phyloP scores from a whole-genome alignment of 169 alveolate species.

The Plasmodium berghei region DNA sequence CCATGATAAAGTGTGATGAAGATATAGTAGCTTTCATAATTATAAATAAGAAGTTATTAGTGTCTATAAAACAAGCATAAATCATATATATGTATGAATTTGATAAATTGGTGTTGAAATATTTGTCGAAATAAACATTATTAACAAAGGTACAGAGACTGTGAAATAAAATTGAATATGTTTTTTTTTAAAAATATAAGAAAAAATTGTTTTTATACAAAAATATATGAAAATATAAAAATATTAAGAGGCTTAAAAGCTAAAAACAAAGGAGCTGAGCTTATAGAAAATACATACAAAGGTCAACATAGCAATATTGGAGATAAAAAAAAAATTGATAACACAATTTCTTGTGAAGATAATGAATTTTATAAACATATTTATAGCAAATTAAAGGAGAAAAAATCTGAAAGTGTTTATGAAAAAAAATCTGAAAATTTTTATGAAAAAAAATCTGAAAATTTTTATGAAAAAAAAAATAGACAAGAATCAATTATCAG shows the following conservation, averaged over 20 bases:
- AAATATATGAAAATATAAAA: conserved; percentile 64
- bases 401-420: not conserved
- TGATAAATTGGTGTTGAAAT: conserved; percentile 10
- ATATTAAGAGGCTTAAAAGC: conserved; percentile 24
- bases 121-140: not conserved
- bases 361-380: conserved; percentile 35
- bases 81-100: not conserved
- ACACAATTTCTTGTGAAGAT: conserved; percentile 1
- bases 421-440: not conserved
- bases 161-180: conserved; percentile 11
- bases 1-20: no score
- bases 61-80: no score
- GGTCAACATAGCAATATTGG: not conserved
- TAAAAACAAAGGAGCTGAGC: not conserved
- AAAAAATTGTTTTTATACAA: conserved; percentile 55
- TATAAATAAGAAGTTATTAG: no score
- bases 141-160: not conserved
- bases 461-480: not conserved
- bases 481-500: not conserved
- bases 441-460: not conserved
- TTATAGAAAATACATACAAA: not conserved
- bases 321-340: not conserved
- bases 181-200: conserved; percentile 44
- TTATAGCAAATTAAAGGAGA: conserved; percentile 24
- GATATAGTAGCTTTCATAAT: no score